Conservation (phyloP, 1,284 basidiomycete species). For the Leccinum pachyderme region DNA sequence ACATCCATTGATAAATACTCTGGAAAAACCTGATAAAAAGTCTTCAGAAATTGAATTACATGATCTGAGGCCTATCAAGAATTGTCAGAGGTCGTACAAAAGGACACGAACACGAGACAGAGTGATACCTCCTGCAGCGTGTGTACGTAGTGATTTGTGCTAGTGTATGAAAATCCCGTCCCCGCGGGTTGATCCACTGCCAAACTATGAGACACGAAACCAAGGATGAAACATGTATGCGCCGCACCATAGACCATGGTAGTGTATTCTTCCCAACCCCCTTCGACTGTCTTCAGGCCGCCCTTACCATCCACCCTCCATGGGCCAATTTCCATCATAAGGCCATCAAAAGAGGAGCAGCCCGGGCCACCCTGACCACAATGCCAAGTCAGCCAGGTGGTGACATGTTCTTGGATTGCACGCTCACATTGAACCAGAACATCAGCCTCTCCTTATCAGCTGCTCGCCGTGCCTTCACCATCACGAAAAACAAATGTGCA, state of each 20-base stretch:
- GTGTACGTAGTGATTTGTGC: constrained; percentile 83
- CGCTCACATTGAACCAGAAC: constrained; percentile 93
- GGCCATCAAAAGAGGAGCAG: constrained; percentile 95
- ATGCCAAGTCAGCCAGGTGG: neutral
- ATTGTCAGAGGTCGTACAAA: neutral
- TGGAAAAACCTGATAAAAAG: constrained; percentile 91
- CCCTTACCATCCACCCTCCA: constrained; percentile 83
- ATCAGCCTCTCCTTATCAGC: constrained; percentile 88
- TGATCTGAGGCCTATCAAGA: constrained; percentile 70
- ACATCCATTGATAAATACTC: constrained; percentile 85
- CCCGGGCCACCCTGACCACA: constrained; percentile 81
- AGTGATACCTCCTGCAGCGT: constrained; percentile 66
- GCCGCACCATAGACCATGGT: constrained; percentile 87
- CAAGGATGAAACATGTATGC: neutral
- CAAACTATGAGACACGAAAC: constrained; percentile 9
- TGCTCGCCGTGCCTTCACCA: constrained; percentile 83
- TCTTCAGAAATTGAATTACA: constrained; percentile 79
- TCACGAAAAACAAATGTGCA: constrained; percentile 86
- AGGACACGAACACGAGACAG: neutral
- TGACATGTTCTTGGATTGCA: neutral
- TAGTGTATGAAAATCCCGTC: constrained; percentile 90
- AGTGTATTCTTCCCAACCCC: constrained; percentile 99
- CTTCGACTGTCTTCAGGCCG: constrained; percentile 75
- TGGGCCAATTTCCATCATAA: constrained; percentile 98
- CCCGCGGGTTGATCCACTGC: constrained; percentile 94